Conservation (phyloP, 441 rosid genomes). For the Erodium chrysanthum region DNA sequence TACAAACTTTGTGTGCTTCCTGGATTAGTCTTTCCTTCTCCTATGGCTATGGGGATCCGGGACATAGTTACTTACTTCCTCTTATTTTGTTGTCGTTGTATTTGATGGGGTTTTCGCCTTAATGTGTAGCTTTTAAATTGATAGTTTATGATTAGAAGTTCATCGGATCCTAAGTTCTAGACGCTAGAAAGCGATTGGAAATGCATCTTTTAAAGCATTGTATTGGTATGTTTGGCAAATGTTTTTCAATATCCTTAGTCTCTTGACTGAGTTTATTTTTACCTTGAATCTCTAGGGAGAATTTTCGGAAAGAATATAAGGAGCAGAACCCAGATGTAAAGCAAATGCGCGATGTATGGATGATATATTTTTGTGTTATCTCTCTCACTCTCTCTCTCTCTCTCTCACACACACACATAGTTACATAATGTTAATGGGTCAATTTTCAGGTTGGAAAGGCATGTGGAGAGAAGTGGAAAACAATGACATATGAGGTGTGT, state of each 20-base stretch:
- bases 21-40: background rate
- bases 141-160: background rate
- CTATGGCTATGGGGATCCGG: background rate
- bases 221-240: background rate
- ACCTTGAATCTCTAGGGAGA: constrained; percentile 46
- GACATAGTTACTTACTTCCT: background rate
- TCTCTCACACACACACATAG: background rate
- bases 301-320: constrained; percentile 75
- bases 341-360: constrained; percentile 85
- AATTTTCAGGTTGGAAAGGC: constrained; percentile 75
- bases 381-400: constrained; percentile 1
- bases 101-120: background rate
- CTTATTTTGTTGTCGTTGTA: background rate
- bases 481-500: constrained; percentile 66
- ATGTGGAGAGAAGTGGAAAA: constrained; percentile 93
- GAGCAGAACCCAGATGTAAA: constrained; percentile 76
- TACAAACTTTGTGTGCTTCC: background rate
- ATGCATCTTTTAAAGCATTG: background rate
- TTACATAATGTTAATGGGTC: constrained; percentile 7
- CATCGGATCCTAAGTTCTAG: background rate
- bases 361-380: constrained; percentile 8
- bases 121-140: background rate
- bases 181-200: background rate
- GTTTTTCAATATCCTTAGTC: background rate
- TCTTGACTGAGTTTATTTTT: constrained; percentile 14